Evolutionary conservation across 176 grass and related monocot species (phyloP).

Genomic region (Lolium multiflorum): DNA sequence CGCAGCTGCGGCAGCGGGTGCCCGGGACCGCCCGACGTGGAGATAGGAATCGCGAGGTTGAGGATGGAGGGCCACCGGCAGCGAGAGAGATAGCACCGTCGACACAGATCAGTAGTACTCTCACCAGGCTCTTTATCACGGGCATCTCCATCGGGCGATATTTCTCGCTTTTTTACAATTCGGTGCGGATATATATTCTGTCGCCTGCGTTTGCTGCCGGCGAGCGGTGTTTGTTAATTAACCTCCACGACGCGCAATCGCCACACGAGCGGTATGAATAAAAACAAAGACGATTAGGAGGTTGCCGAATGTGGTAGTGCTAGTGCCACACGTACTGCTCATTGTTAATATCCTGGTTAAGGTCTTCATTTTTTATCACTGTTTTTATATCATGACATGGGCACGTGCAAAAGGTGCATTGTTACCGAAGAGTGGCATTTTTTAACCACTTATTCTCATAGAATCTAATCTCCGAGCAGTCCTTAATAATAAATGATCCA

Average conservation of each 20-base stretch:
- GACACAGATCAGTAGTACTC: background rate
- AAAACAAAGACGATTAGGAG: background rate
- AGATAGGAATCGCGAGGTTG: conserved; percentile 1
- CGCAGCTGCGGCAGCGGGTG: background rate
- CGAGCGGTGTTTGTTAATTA: background rate
- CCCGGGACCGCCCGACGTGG: conserved; percentile 32
- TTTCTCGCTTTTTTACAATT: background rate
- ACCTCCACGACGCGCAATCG: background rate
- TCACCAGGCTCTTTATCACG: conserved; percentile 2
- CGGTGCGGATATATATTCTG: conserved; percentile 21
- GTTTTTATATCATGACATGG: too few relatives aligned
- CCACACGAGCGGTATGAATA: background rate
- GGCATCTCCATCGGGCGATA: conserved; percentile 21
- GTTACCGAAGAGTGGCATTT: too few relatives aligned
- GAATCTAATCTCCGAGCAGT: too few relatives aligned
- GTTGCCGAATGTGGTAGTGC: background rate
- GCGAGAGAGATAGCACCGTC: background rate
- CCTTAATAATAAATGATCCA: too few relatives aligned
- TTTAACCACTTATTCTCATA: too few relatives aligned
- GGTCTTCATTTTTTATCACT: too few relatives aligned
- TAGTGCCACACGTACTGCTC: too few relatives aligned
- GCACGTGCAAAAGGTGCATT: too few relatives aligned
- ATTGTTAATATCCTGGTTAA: too few relatives aligned
- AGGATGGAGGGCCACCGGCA: conserved; percentile 23
- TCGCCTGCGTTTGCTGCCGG: background rate